phyloP scores from a whole-genome alignment of 805 yeast genomes.

The Barnettozyma sucrosica region DNA sequence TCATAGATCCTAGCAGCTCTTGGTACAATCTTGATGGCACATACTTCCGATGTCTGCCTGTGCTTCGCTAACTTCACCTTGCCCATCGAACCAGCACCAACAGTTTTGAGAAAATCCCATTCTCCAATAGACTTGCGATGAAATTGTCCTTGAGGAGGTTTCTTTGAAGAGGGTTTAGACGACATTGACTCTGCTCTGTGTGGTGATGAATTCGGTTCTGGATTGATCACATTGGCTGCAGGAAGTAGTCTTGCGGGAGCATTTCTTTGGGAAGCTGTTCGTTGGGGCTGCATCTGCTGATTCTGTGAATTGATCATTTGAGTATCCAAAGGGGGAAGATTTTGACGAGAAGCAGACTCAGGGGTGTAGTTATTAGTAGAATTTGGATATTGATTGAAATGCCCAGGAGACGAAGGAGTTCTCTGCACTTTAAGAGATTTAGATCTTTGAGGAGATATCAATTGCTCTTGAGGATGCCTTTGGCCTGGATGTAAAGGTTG shows the following conservation, averaged over 20 bases:
- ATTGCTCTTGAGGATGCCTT: not conserved
- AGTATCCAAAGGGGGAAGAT: constrained; percentile 12
- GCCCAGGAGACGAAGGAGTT: constrained; percentile 6
- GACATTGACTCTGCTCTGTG: constrained; percentile 10
- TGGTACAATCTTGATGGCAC: constrained; percentile 91
- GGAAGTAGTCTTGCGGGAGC: constrained; percentile 5
- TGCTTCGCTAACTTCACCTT: constrained; percentile 93
- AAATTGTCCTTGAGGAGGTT: constrained; percentile 35
- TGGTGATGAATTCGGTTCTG: not conserved
- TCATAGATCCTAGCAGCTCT: constrained; percentile 76
- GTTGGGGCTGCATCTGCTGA: constrained; percentile 19
- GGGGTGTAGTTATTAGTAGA: not conserved
- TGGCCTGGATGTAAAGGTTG: not conserved
- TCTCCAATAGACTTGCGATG: constrained; percentile 91
- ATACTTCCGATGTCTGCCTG: constrained; percentile 70
- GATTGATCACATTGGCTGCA: constrained; percentile 7
- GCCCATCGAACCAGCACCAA: constrained; percentile 99
- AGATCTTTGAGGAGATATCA: constrained; percentile 6
- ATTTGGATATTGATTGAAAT: constrained; percentile 4
- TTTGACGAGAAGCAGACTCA: constrained; percentile 6
- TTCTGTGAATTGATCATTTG: constrained; percentile 20
- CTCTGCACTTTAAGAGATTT: constrained; percentile 3
- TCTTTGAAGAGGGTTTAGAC: constrained; percentile 10
- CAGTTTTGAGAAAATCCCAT: constrained; percentile 92
- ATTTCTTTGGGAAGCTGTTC: constrained; percentile 8